Evolutionary conservation across 179 eudicot species (phyloP), one percentile per base, ranked within the genome.

Genomic region (Corrigiola litoralis): DNA sequence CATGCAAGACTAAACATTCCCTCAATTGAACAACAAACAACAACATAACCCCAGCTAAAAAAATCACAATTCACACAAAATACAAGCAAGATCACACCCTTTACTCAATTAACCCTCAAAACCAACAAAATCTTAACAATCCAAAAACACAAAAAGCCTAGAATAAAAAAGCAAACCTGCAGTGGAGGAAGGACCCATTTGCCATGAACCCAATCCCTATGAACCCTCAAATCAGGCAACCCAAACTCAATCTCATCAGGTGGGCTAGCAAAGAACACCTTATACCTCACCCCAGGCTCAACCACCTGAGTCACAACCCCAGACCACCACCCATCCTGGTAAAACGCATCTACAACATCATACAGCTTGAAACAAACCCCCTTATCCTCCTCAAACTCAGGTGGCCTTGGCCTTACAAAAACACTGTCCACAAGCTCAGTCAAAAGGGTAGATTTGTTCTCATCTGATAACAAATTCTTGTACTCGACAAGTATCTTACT

Each of bases 241-340:
- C 58, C 61, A 18, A 83, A 78, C 53, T 72, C 75, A 8, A 78
- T 41, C 66, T 73, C 82, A 54, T 81, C 79, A 1, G 85, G 81
- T 1, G 95, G 85, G 32, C 74, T 62, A 1, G 36, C 42, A 45
- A 85, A 85, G 40, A 73, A 68, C 0, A 85, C 87, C 0, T 47
- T 49, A 18, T 44, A 81, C 58, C 16, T 44, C 33, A 21, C 8
- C 4, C 23, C 4, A 2, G 63, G 16, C 54, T 49, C 45, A 13
- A 72, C n/a, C 28, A 78, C 72, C 2, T 44, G 32, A 23, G 77
- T 72, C 14, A 88, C 82, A 45, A 80, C 84, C 4, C 91, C 88
- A n/a, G 73, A 71, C 90, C 90, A 85, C 95, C 90, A 85, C 0
- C 88, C 90, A 54, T 83, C 88, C 28, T 61, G 70, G 65, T 69